These are phyloP conservation scores for Volutella citrinella DNA, from an alignment of 2,329 filamentous ascomycete species.

Conservation along the genomic window DNA sequence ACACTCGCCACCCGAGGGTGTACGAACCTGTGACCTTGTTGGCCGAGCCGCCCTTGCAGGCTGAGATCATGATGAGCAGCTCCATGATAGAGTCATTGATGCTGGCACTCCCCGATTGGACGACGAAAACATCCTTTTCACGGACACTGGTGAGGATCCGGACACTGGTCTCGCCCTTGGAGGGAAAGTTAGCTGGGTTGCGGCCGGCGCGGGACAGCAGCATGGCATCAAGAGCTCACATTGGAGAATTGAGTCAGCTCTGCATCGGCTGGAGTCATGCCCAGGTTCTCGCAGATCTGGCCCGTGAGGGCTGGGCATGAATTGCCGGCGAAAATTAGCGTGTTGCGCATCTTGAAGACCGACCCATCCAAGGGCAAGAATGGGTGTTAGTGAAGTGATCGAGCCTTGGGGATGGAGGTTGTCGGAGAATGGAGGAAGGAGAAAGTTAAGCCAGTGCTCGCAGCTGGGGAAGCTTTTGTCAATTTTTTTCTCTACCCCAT, in stretches of 20 bases:
- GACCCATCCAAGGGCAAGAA: conserved; percentile 23
- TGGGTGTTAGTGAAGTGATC: too few species aligned
- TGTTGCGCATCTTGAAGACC: conserved; percentile 59
- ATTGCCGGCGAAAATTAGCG: conserved; percentile 65
- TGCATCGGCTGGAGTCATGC: conserved; percentile 61
- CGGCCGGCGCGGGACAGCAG: not conserved
- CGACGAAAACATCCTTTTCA: conserved; percentile 98
- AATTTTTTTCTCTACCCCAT: conserved; percentile 19
- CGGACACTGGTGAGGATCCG: conserved; percentile 74
- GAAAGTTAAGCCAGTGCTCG: conserved; percentile 16
- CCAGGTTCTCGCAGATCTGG: conserved; percentile 67
- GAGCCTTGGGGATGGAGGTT: conserved; percentile 17
- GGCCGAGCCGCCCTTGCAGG: conserved; percentile 95
- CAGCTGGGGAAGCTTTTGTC: conserved; percentile 21
- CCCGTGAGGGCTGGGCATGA: conserved; percentile 63
- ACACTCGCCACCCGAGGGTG: too few species aligned
- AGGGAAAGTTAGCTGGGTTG: conserved; percentile 16
- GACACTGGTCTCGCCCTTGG: conserved; percentile 66
- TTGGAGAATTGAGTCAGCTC: conserved; percentile 70
- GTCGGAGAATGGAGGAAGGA: conserved; percentile 18
- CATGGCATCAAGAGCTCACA: conserved; percentile 44
- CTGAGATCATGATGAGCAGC: conserved; percentile 97
- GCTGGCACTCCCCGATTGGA: conserved; percentile 91
- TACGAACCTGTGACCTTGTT: conserved; percentile 89
- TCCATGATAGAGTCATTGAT: conserved; percentile 99